Base-by-base conservation (phyloP, 2,329 filamentous ascomycete genomes). In the Fusarium pilosicola region DNA sequence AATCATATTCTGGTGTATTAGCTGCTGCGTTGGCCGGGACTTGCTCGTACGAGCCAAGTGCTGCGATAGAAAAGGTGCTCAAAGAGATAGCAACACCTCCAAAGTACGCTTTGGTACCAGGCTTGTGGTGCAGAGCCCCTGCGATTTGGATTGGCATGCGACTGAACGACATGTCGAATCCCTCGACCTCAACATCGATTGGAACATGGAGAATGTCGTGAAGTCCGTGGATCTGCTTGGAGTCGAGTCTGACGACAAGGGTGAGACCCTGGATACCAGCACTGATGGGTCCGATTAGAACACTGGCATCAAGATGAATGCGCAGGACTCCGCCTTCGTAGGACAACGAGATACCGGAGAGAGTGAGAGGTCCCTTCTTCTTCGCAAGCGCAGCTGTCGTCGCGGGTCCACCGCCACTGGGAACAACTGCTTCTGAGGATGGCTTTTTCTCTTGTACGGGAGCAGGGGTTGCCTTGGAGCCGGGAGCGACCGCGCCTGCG, bases 391-490 rank as follows among this genome's bases (percentile, higher is more conserved):
- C 0, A 1, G 54, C 26, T 0, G 54, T 56, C 0, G 54, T 56
- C 0, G 54, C 26, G 0, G 54, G 54, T 0, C 8, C 54, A 0
- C 54, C 38, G 0, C 54, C 54, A 1, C 38, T 24, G 0, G 54
- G 54, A 2, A 3, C 8, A 24, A 0, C 0, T 6, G 8, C 4
- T 7, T 56, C 54, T 22, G 38, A 3, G 15, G 38, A 22, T 15
- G 54, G 0, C 0, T 8, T 44, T 26, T 56, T 56, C 26, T 44
- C 38, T 1, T 56, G 22, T 0, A 24, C 54, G 0, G 38, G 38
- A 14, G 38, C 22, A 5, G 22, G 20, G 0, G 22, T 45, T 0
- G 6, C 12, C 6, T 56, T 56, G 0, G 54, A 6, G 6, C 6
- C 54, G 0, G 54, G 0, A 17, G 38, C n/a, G n/a, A n/a, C n/a